phyloP scores from a whole-genome alignment of 495 filamentous ascomycete species.

The Lasiosphaeriaceae sp. region DNA sequence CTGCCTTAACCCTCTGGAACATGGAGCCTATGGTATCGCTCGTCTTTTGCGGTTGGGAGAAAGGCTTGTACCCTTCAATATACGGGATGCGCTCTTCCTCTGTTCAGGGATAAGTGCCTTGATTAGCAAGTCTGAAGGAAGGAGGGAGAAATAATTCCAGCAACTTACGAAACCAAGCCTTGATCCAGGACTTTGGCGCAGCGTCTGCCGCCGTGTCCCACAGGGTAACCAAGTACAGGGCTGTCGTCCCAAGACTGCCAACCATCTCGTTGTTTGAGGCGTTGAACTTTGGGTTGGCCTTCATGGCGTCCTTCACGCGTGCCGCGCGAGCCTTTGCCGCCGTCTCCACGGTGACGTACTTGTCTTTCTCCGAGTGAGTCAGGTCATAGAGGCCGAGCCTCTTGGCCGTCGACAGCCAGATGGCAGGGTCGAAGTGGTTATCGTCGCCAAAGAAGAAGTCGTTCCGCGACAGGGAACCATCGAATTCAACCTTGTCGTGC shows the following conservation, averaged over 20 bases:
- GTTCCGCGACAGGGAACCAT: slow-evolving; percentile 24
- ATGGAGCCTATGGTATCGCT: background rate
- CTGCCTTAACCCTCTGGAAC: slow-evolving; percentile 1
- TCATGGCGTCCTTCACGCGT: slow-evolving; percentile 18
- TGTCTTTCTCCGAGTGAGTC: slow-evolving; percentile 5
- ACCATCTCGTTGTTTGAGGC: slow-evolving; percentile 16
- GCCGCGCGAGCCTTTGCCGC: slow-evolving; percentile 23
- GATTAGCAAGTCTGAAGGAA: too few relatives aligned
- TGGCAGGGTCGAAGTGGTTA: slow-evolving; percentile 18
- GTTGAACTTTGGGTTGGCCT: slow-evolving; percentile 19
- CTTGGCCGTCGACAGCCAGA: slow-evolving; percentile 16
- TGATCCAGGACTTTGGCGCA: slow-evolving; percentile 21
- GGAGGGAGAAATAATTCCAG: background rate
- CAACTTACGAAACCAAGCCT: slow-evolving; percentile 14
- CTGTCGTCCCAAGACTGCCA: slow-evolving; percentile 22
- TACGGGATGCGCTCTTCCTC: background rate
- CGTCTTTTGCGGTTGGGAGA: slow-evolving; percentile 1
- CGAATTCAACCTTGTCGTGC: slow-evolving; percentile 30
- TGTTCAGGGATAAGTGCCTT: too few relatives aligned
- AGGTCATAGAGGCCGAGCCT: slow-evolving; percentile 12
- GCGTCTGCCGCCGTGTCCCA: slow-evolving; percentile 17
- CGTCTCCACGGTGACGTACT: slow-evolving; percentile 21
- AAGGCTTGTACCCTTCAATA: slow-evolving; percentile 3
- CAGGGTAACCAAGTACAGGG: slow-evolving; percentile 22
- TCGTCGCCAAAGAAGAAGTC: slow-evolving; percentile 26